Evolutionary conservation across 371 early-diverging fungal genomes (phyloP).

Genomic region (Mucor circinelloides): DNA sequence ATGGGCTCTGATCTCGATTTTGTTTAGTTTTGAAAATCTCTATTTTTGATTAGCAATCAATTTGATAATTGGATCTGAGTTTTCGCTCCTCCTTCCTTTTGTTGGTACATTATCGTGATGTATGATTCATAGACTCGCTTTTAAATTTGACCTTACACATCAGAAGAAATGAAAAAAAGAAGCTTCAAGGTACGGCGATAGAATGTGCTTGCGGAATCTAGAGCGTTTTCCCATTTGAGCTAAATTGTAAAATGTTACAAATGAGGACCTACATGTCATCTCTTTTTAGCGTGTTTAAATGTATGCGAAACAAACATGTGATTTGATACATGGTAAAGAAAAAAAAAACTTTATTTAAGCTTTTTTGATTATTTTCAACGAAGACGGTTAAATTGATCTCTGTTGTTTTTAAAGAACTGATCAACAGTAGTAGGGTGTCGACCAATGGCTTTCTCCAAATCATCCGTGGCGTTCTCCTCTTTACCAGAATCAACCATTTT

Average conservation of each 20-base stretch:
- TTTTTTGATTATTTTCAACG: constrained; percentile 3
- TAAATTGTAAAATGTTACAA: constrained; percentile 1
- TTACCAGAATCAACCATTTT: constrained; percentile 3
- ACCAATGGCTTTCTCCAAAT: constrained; percentile 13
- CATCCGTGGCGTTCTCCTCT: background rate
- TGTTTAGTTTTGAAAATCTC: background rate
- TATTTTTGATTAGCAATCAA: background rate
- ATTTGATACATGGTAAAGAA: background rate
- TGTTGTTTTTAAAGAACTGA: constrained; percentile 25
- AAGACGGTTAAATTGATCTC: constrained; percentile 26
- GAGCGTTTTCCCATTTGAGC: background rate
- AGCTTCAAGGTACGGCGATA: background rate
- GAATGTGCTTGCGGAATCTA: background rate
- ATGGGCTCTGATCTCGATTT: background rate
- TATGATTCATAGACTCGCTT: background rate
- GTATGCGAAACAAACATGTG: background rate
- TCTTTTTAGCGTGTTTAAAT: background rate
- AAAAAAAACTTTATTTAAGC: background rate
- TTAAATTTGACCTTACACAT: background rate
- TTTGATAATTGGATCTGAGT: background rate
- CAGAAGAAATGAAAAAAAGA: background rate
- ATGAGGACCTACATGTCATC: background rate
- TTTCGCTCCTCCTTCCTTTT: background rate
- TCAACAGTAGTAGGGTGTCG: constrained; percentile 5
- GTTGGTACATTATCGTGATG: background rate